Conservation (phyloP, 2,329 filamentous ascomycete species). For the Fusarium xyrophilum region DNA sequence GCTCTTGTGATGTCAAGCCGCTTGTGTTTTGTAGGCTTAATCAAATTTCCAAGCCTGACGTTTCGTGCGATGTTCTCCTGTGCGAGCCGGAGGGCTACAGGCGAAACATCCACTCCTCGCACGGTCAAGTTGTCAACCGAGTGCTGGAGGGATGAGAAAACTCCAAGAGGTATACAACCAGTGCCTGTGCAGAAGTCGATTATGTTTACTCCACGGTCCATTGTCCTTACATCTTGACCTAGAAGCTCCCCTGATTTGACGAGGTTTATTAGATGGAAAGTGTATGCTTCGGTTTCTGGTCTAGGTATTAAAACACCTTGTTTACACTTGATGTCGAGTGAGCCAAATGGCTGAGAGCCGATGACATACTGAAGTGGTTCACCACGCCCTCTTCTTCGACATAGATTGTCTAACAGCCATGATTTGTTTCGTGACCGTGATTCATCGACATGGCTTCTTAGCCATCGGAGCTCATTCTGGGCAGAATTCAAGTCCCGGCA, state of each 20-base stretch:
- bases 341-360: constrained; percentile 86
- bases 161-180: constrained; percentile 84
- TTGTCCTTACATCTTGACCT: constrained; percentile 5
- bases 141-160: constrained; percentile 67
- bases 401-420: constrained; percentile 50
- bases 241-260: constrained; percentile 44
- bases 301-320: constrained; percentile 86
- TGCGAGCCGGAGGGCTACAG: constrained; percentile 69
- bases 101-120: constrained; percentile 77
- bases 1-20: constrained; percentile 55
- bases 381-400: constrained; percentile 61
- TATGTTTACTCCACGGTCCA: constrained; percentile 58
- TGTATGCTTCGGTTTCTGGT: constrained; percentile 76
- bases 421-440: constrained; percentile 20
- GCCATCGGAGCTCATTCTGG: constrained; percentile 75
- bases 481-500: constrained; percentile 70
- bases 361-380: constrained; percentile 89
- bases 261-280: constrained; percentile 59
- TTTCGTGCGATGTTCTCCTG: constrained; percentile 67
- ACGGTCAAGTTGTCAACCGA: constrained; percentile 55
- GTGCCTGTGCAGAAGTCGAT: constrained; percentile 91
- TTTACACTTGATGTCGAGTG: constrained; percentile 77
- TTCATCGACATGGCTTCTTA: constrained; percentile 64
- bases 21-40: constrained; percentile 23
- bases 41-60: constrained; percentile 37